phyloP scores from a whole-genome alignment of 1,284 basidiomycete genomes.

The Naganishia cerealis region DNA sequence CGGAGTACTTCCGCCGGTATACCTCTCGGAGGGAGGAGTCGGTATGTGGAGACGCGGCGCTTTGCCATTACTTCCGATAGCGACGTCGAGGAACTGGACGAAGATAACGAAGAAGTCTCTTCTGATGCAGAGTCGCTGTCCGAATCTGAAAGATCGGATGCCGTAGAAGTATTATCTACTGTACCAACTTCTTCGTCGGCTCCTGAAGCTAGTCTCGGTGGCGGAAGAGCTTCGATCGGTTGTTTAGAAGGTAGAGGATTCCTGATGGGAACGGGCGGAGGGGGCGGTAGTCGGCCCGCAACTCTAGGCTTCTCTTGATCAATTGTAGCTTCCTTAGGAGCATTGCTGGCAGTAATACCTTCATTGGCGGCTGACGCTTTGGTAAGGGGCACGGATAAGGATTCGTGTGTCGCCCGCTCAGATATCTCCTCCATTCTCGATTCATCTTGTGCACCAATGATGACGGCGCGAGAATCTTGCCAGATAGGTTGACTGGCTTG shows the following conservation, averaged over 20 bases:
- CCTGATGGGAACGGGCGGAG: constrained; percentile 15
- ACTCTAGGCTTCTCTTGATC: background rate
- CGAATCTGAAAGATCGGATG: constrained; percentile 2
- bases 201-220: constrained; percentile 5
- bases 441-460: background rate
- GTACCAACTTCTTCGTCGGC: background rate
- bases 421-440: background rate
- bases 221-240: background rate
- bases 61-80: constrained; percentile 31
- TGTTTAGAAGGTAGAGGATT: constrained; percentile 8
- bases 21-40: constrained; percentile 33
- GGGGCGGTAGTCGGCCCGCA: background rate
- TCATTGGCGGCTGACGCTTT: background rate
- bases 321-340: background rate
- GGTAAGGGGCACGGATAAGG: background rate
- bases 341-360: background rate
- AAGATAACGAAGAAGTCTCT: constrained; percentile 1
- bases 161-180: constrained; percentile 8
- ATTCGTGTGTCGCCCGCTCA: background rate
- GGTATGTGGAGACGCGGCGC: constrained; percentile 31
- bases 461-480: constrained; percentile 28
- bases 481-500: constrained; percentile 22
- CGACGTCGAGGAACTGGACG: constrained; percentile 13
- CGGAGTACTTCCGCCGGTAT: constrained; percentile 32
- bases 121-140: constrained; percentile 17